Base-by-base conservation (phyloP, 1,284 basidiomycete species). In the Ustilago vetiveriae region DNA sequence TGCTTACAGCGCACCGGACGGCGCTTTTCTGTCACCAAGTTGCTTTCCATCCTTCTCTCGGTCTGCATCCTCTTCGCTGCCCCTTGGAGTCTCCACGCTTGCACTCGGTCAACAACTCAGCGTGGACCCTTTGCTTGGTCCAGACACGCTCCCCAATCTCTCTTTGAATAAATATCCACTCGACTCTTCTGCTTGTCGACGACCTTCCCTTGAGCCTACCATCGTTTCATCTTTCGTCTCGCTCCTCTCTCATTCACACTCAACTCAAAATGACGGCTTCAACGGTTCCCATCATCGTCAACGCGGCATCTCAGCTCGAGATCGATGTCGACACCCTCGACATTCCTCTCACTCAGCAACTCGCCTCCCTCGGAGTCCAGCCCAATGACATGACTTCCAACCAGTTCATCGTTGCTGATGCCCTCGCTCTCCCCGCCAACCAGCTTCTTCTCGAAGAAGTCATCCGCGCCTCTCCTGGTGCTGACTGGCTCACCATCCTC, bases 351-450 rank as follows among this genome's bases (percentile, higher is more conserved):
- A 55, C 63, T 1, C 63, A 55, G 45, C 63, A 66, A 29, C 51
- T 66, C 24, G 33, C 37, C 21, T 24, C 55, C 27, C 47, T 66
- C 17, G 55, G 63, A n/a, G 47, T 66, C 8, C 55, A 66, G 40
- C 55, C 63, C 21, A 59, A 58, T 29, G 63, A 66, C 43, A 66
- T 66, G 63, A 66, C 63, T 10, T 66, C 63, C 33, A 66, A 66
- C 47, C 63, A 66, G 47, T 66, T 66, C 30, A 59, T 66, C 51
- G 51, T 66, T 11, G 56, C 55, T n/a, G 55, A 66, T 14, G 63
- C 56, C 3, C 56, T 66, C 4, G 51, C 50, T 6, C 23, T 58
- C 19, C 19, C 33, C 10, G 19, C 41, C 17, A 66, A 50, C 42
- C 41, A 41, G 24, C 14, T 24, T 9, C 10, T 66, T 19, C 47